Base-by-base conservation (phyloP, 768 basidiomycete species). In the Pholiota conissans region DNA sequence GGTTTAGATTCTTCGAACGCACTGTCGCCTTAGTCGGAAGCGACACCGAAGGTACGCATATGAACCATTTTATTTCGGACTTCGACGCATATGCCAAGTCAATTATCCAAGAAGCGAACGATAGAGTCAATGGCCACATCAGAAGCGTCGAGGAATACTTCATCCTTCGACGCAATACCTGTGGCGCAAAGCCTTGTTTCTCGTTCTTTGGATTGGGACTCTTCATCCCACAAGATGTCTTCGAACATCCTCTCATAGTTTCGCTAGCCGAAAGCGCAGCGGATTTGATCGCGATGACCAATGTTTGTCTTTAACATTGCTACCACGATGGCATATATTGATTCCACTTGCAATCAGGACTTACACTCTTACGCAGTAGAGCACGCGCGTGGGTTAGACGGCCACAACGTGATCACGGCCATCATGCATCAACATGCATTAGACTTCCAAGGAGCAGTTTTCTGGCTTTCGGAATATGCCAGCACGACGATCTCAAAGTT, bases 371-470 rank as follows among this genome's bases (percentile, higher is more conserved):
- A 66, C 54, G 65, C 66, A 16, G 58, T 71, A 5, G 70, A 69
- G 51, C 73, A 73, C 14, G 59, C 66, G 30, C 57, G 61, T 0
- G 75, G 77, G 14, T 57, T 66, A 1, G 74, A 75, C 49, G 64
- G 62, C 0, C 77, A 79, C 56, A 79, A 79, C 50, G 69, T 84
- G 11, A 71, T 86, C n/a, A 79, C 78, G 0, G 76, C 81, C n/a
- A 76, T 84, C 35, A 84, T 82, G 81, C 71, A 78, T 28, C 73
- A 80, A 35, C 67, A 70, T n/a, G 57, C 67, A 7, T 58, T 76
- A 39, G 69, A 73, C 49, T 59, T 81, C 0, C 74, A 79, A 53
- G 71, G 63, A 0, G 76, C 82, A 2, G 65, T 79, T 26, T 67
- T 76, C 56, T 74, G 72, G 69, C 63, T 66, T 2, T 73, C 81